These are phyloP conservation scores for Cutaneotrichosporon spelunceum DNA, from an alignment of 1,284 basidiomycete species.

Conservation along the genomic window DNA sequence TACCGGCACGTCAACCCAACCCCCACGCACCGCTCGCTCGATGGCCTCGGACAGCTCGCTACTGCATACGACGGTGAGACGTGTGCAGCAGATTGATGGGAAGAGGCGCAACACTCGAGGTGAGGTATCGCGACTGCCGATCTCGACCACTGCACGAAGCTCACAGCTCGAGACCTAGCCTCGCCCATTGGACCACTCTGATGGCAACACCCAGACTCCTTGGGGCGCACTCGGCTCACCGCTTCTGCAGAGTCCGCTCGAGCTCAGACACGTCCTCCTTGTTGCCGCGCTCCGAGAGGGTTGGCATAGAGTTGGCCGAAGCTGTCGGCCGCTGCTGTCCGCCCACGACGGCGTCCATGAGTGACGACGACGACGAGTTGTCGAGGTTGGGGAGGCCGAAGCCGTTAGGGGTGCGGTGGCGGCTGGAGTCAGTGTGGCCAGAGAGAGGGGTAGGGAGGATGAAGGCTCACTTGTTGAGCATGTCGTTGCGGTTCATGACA, in stretches of 20 bases:
- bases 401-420: slow-evolving; percentile 2
- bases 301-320: neutral
- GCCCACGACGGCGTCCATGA: slow-evolving; percentile 46
- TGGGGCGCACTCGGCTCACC: slow-evolving; percentile 28
- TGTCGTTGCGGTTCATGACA: slow-evolving; percentile 7
- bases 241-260: slow-evolving; percentile 44
- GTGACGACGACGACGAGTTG: slow-evolving; percentile 32
- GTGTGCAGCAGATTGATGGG: too few relatives aligned
- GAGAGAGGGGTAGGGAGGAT: neutral
- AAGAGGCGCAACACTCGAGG: too few relatives aligned
- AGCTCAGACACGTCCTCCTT: slow-evolving; percentile 38
- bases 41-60: too few relatives aligned
- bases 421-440: slow-evolving; percentile 5
- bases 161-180: neutral
- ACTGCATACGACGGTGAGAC: too few relatives aligned
- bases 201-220: neutral
- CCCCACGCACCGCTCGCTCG: too few relatives aligned
- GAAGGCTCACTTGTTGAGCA: neutral
- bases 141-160: too few relatives aligned
- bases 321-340: slow-evolving; percentile 9
- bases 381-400: slow-evolving; percentile 22
- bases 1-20: too few relatives aligned
- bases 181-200: neutral
- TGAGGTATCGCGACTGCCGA: too few relatives aligned
- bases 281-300: slow-evolving; percentile 12